Evolutionary conservation across 2,329 filamentous ascomycete species (phyloP).

Genomic region (Trichoderma harzianum): DNA sequence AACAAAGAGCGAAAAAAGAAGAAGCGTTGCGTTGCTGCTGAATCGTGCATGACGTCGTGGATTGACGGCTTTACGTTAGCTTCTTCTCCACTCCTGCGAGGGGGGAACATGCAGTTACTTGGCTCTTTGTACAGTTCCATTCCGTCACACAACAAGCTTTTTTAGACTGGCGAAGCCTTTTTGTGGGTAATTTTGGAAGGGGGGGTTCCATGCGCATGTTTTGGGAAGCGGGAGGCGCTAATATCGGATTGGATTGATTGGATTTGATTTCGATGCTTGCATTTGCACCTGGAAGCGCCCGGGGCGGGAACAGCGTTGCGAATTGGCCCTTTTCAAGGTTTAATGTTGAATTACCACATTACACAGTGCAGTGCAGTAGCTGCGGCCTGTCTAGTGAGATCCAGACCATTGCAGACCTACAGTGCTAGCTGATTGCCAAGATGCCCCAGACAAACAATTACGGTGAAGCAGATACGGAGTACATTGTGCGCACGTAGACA

Average conservation of each 20-base stretch:
- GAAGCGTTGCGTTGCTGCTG: background rate
- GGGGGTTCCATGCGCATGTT: background rate
- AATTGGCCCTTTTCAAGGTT: background rate
- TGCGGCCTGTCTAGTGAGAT: background rate
- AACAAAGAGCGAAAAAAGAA: background rate
- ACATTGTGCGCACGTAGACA: background rate
- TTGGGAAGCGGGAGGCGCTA: background rate
- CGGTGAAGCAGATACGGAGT: background rate
- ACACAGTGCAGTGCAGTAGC: background rate
- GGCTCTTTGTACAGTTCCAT: background rate
- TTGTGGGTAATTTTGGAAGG: background rate
- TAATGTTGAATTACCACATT: too few species aligned
- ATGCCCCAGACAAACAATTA: background rate
- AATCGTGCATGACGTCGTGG: slow-evolving; percentile 7
- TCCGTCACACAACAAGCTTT: slow-evolving; percentile 4
- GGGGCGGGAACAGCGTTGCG: too few species aligned
- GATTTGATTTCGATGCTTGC: background rate
- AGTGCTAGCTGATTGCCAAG: background rate
- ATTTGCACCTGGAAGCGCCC: too few species aligned
- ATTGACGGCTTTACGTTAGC: background rate
- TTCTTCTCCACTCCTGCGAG: background rate
- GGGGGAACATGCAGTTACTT: background rate
- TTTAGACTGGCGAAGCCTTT: slow-evolving; percentile 2
- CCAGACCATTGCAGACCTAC: background rate
- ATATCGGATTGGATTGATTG: background rate